Base-by-base conservation (phyloP, 176 grass and related monocot species). In the Puccinellia tenuiflora region DNA sequence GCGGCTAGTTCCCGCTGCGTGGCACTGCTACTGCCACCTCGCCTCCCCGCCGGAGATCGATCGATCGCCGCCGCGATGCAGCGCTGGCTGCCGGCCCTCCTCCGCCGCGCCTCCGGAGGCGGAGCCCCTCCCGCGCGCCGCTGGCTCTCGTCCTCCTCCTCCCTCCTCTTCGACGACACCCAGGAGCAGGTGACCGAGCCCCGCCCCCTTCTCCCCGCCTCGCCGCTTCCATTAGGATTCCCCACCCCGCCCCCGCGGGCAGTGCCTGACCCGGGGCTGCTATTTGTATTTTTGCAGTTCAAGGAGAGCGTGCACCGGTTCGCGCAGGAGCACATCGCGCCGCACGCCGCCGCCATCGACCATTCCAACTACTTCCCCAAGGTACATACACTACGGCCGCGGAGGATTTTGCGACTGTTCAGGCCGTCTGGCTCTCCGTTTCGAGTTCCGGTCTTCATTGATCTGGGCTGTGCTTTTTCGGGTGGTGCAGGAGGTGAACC, bases 101-200 rank as follows among this genome's bases (percentile, higher is more conserved):
- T 90, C 68, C 90, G 92, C 81, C 88, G 84, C 40, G 60, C 60
- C 39, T 50, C 24, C 29, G 48, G 53, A 21, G 85, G 24, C 63
- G 66, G 42, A 11, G 67, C 42, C 70, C 70, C 62, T 20, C 9
- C 62, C 15, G 35, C 56, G 81, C 61, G 75, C 59, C 66, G 62
- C 20, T 14, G 73, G 29, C 88, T 86, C 87, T 79, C 55, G 63
- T 73, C 91, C 74, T 53, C 94, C 0, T 92, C 95, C 69, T 91
- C 96, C 30, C 92, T 98, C 88, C 96, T 98, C 85, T 93, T 95
- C 77, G 92, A 98, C 85, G 96, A 93, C 42, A 98, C 96, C 21
- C 92, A 98, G 88, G 88, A 85, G 71, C 96, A 98, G 96, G 96
- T 97, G 50, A 40, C 1, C 68, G 0, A 3, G 0, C 18, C 18